A percentile compares a stretch with the other conserved stretches of the same genome.
Conservation (phyloP, 2,329 filamentous ascomycete genomes). For the Talaromyces sp. region DNA sequence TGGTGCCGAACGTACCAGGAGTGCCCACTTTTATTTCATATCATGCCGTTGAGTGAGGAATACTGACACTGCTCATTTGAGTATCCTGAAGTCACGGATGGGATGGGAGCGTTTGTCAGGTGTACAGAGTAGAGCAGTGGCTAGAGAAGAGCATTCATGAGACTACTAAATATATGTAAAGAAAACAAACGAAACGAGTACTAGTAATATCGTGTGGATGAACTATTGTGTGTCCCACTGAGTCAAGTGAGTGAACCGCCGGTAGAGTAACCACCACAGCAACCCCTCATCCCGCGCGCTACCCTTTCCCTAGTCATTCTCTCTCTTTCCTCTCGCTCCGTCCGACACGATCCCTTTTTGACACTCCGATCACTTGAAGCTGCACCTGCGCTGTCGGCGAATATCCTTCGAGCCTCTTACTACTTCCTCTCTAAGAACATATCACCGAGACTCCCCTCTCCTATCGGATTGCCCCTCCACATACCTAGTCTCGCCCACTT, state of each 20-base stretch:
- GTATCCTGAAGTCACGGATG: neutral
- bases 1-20: neutral
- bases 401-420: neutral
- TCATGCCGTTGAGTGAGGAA: neutral
- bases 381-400: neutral
- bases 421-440: neutral
- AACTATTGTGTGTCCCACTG: slow-evolving; percentile 6
- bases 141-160: neutral
- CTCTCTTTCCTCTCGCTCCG: neutral
- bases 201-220: neutral
- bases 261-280: neutral
- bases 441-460: slow-evolving; percentile 2
- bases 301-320: neutral
- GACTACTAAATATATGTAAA: neutral
- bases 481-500: neutral
- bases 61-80: neutral
- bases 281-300: slow-evolving; percentile 13
- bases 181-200: neutral
- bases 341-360: neutral
- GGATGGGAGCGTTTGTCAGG: neutral
- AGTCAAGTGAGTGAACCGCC: slow-evolving; percentile 1
- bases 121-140: neutral
- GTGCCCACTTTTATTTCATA: neutral
- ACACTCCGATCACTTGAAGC: neutral
- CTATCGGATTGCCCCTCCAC: slow-evolving; percentile 4